phyloP scores from a whole-genome alignment of 2,329 filamentous ascomycete genomes.

The Endothia cerciana region DNA sequence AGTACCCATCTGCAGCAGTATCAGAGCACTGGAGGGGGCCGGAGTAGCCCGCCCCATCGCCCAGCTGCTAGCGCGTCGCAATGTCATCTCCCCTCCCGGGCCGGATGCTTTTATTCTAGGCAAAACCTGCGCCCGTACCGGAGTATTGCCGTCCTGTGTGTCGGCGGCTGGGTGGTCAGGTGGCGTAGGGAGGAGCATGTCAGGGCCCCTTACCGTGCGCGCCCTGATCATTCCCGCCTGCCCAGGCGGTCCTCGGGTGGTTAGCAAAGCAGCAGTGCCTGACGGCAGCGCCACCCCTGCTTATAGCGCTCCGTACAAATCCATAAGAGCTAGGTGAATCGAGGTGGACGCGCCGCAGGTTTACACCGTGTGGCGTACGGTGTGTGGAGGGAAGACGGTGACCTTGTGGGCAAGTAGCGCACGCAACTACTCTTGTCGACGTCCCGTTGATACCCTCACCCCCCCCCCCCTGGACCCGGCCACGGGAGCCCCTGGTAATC shows the following conservation, averaged over 20 bases:
- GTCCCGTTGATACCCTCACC: slow-evolving; percentile 3
- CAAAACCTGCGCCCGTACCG: background rate
- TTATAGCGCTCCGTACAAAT: background rate
- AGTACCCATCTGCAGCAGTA: background rate
- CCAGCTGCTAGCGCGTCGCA: background rate
- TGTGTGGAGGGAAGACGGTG: slow-evolving; percentile 10
- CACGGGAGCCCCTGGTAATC: background rate
- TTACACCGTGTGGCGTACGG: slow-evolving; percentile 11
- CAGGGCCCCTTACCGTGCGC: background rate
- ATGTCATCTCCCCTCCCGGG: background rate
- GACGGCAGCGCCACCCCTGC: background rate
- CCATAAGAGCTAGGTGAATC: background rate
- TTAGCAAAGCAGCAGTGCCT: too few relatives aligned
- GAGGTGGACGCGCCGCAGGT: background rate
- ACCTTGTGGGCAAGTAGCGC: slow-evolving; percentile 2
- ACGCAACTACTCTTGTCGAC: background rate
- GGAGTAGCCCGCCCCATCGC: slow-evolving; percentile 10
- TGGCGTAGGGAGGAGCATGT: too few relatives aligned
- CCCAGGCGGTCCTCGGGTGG: too few relatives aligned
- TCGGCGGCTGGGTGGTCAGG: background rate
- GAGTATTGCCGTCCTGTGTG: slow-evolving; percentile 3
- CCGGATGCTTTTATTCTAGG: background rate
- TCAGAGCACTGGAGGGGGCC: background rate
- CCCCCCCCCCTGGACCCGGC: background rate
- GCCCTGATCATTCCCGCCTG: background rate